Base-by-base conservation (phyloP, 2,329 filamentous ascomycete species). In the Aspergillus sojae region DNA sequence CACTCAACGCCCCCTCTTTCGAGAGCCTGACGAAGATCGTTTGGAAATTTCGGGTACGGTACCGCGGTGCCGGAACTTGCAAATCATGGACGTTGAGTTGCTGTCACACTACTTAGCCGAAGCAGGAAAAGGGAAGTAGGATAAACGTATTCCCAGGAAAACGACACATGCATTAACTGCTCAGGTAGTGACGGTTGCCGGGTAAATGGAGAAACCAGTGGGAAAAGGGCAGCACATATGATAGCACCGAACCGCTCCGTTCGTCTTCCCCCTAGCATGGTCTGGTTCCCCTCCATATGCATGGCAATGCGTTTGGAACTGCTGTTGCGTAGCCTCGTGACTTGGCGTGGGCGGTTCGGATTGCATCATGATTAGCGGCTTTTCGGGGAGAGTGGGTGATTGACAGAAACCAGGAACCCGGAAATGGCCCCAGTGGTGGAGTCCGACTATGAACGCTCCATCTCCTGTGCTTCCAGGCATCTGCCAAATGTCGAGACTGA, bases 291-390 rank as follows among this genome's bases (percentile, higher is more conserved):
- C 41, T 60, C 59, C 53, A 62, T 62, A 57, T 68, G 68, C 67
- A 67, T 67, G 62, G 60, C 58, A 62, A 63, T 45, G 57, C 36
- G 62, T 58, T 65, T 62, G 61, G 61, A 60, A 39, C 46, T 43
- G 66, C 62, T 65, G 58, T 61, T 69, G 67, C 68, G 67, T 68
- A 65, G 69, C 64, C 67, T 65, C 61, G 65, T 67, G 64, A 68
- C 62, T 65, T 65, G 59, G 62, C 52, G 65, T 62, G 60, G 63
- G 62, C 59, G 60, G 56, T 58, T 63, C 57, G 45, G 63, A 62
- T 54, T 62, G 65, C 63, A 65, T 62, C 62, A 65, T 64, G 60
- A 50, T 63, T 66, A 62, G 63, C 60, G 61, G 46, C 46, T 55
- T 61, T 46, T 61, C 48, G 57, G 62, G 60, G 56, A 46, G 48